Percentiles rank a stretch among this genome's conserved stretches.
These are phyloP conservation scores for Dictyostelium capitatum DNA, from an alignment of 78 protist genomes.

Conservation along the genomic window DNA sequence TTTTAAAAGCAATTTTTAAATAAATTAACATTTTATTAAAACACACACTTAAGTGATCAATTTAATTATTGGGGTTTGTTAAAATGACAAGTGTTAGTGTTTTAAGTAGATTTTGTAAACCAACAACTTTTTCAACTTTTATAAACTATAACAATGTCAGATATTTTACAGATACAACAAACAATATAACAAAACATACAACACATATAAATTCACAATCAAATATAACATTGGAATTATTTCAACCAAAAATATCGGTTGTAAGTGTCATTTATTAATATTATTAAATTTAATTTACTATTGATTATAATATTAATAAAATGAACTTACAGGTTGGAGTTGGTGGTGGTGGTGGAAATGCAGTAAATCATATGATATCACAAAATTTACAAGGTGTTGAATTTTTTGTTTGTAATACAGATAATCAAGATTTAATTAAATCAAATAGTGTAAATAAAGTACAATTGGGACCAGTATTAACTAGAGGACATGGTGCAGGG, in stretches of 20 bases:
- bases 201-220: background rate
- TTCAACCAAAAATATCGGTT: conserved; percentile 61
- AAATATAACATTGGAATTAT: conserved; percentile 24
- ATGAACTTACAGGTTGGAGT: conserved; percentile 49
- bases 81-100: too few species aligned
- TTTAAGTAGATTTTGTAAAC: too few species aligned
- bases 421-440: conserved; percentile 83
- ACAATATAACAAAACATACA: background rate
- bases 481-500: conserved; percentile 92
- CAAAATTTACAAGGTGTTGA: conserved; percentile 60
- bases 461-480: conserved; percentile 84
- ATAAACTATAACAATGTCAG: background rate
- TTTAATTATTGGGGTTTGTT: too few species aligned
- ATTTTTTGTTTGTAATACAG: conserved; percentile 88
- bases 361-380: conserved; percentile 86
- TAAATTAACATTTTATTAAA: too few species aligned
- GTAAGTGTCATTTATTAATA: too few species aligned
- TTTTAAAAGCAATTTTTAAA: too few species aligned
- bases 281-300: too few species aligned
- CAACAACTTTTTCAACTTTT: too few species aligned
- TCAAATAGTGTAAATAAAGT: conserved; percentile 60
- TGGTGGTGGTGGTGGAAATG: conserved; percentile 92
- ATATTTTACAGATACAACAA: background rate
- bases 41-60: too few species aligned
- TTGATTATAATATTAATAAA: background rate